Percentiles rank a stretch among this genome's conserved stretches.
phyloP scores from a whole-genome alignment of 768 basidiomycete species.

The Pleurotus eryngii region DNA sequence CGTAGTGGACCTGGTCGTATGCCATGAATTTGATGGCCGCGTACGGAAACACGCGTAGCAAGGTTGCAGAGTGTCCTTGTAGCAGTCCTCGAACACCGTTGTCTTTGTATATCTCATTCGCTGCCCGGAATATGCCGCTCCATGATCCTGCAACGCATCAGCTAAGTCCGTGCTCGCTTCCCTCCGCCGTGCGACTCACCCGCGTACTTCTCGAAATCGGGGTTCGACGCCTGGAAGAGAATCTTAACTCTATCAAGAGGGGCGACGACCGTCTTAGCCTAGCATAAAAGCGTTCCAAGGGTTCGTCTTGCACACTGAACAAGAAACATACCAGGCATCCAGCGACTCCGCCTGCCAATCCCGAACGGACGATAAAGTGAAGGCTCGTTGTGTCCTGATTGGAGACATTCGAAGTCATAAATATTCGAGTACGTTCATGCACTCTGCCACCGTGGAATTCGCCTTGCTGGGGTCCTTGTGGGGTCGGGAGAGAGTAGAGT shows the following conservation, averaged over 20 bases:
- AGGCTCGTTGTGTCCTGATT: constrained; percentile 52
- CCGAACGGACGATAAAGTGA: constrained; percentile 71
- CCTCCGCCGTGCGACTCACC: constrained; percentile 44
- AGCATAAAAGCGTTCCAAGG: constrained; percentile 7
- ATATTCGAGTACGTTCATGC: constrained; percentile 18
- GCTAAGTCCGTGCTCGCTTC: too few species aligned
- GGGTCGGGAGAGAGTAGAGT: not conserved
- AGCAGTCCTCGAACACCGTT: constrained; percentile 78
- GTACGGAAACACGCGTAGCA: constrained; percentile 93
- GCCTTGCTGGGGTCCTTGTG: not conserved
- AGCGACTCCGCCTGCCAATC: constrained; percentile 89
- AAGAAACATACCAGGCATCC: constrained; percentile 78
- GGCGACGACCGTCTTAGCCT: constrained; percentile 95
- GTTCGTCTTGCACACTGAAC: constrained; percentile 8
- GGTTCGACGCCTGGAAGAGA: constrained; percentile 95
- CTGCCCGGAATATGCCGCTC: constrained; percentile 80
- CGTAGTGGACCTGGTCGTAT: constrained; percentile 84
- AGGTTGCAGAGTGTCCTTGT: constrained; percentile 94
- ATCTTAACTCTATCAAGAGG: constrained; percentile 98
- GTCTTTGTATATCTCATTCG: constrained; percentile 63
- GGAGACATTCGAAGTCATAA: constrained; percentile 62
- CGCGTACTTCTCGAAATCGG: constrained; percentile 90
- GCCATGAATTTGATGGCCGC: constrained; percentile 97
- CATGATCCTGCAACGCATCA: constrained; percentile 61
- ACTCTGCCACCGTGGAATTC: not conserved